Percentiles rank a stretch among this genome's conserved stretches.
phyloP scores from a whole-genome alignment of 1,139 yeast species.

The Nakaseomyces glabratus region DNA sequence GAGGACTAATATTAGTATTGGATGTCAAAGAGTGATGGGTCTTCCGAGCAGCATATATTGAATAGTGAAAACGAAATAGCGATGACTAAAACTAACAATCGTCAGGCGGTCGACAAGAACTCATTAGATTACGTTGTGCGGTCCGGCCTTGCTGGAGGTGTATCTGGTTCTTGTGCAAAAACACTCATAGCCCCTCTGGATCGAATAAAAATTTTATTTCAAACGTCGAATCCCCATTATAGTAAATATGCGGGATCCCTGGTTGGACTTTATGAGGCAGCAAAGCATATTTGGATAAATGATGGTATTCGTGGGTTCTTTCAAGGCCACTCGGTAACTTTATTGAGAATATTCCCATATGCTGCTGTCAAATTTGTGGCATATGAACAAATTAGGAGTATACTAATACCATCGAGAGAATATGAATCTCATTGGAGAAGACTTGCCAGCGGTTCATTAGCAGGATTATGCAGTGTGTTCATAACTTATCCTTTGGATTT shows the following conservation, averaged over 20 bases:
- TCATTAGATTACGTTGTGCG: constrained; percentile 69
- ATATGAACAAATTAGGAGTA: constrained; percentile 79
- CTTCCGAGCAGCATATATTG: no score
- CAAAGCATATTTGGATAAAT: constrained; percentile 48
- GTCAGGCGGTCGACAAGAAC: constrained; percentile 44
- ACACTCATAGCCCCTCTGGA: constrained; percentile 93
- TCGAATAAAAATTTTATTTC: constrained; percentile 87
- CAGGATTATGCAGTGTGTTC: constrained; percentile 80
- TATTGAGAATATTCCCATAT: constrained; percentile 86
- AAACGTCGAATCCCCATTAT: constrained; percentile 89
- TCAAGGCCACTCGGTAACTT: constrained; percentile 93
- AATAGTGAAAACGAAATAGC: no score
- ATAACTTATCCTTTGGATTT: constrained; percentile 89
- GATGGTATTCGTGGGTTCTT: constrained; percentile 82
- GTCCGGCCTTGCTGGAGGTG: constrained; percentile 90
- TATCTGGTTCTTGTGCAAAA: constrained; percentile 93
- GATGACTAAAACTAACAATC: background rate
- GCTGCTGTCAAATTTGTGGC: constrained; percentile 98
- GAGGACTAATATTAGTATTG: no score
- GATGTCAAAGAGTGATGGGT: no score
- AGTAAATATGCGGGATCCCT: constrained; percentile 71
- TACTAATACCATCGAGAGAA: constrained; percentile 63
- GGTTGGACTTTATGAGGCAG: constrained; percentile 68
- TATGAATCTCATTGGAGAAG: constrained; percentile 78
- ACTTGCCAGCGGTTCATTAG: constrained; percentile 79